phyloP scores from a whole-genome alignment of 177 flowering plant genomes.

The Vitis hybrid region DNA sequence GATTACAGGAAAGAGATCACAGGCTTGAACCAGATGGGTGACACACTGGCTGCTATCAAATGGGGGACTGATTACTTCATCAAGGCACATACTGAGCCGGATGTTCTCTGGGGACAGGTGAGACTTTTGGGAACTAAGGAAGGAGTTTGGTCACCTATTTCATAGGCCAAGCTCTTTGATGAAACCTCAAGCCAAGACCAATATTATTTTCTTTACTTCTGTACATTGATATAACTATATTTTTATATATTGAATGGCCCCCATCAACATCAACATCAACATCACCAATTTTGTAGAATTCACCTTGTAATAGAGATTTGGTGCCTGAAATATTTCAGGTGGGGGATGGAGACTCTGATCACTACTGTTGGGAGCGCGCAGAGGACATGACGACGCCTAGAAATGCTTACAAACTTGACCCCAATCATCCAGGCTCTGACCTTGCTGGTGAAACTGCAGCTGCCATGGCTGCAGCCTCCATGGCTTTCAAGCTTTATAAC shows the following conservation, averaged over 20 bases:
- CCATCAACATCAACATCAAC: too few relatives aligned
- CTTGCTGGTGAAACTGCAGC: constrained; percentile 92
- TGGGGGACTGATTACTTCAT: constrained; percentile 95
- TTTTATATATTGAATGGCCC: too few relatives aligned
- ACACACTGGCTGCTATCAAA: constrained; percentile 58
- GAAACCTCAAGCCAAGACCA: too few relatives aligned
- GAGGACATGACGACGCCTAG: constrained; percentile 89
- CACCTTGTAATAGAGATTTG: neutral
- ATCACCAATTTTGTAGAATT: too few relatives aligned
- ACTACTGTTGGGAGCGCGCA: constrained; percentile 80
- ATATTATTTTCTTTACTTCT: too few relatives aligned
- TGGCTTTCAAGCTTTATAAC: constrained; percentile 74
- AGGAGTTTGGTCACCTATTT: neutral
- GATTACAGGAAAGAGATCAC: constrained; percentile 57
- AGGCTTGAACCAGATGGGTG: constrained; percentile 50
- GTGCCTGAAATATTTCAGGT: constrained; percentile 37
- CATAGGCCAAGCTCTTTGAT: too few relatives aligned
- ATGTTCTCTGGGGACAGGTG: constrained; percentile 88
- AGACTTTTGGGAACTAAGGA: neutral
- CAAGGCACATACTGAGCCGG: constrained; percentile 64
- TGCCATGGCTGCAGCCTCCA: constrained; percentile 80
- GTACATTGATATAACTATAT: too few relatives aligned
- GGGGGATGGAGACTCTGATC: constrained; percentile 86
- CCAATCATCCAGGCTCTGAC: constrained; percentile 72
- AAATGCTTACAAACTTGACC: constrained; percentile 64